A percentile compares a stretch with the other conserved stretches of the same genome.
Evolutionary conservation across 2,329 filamentous ascomycete genomes (phyloP).

Genomic region (Aureobasidium sp.): DNA sequence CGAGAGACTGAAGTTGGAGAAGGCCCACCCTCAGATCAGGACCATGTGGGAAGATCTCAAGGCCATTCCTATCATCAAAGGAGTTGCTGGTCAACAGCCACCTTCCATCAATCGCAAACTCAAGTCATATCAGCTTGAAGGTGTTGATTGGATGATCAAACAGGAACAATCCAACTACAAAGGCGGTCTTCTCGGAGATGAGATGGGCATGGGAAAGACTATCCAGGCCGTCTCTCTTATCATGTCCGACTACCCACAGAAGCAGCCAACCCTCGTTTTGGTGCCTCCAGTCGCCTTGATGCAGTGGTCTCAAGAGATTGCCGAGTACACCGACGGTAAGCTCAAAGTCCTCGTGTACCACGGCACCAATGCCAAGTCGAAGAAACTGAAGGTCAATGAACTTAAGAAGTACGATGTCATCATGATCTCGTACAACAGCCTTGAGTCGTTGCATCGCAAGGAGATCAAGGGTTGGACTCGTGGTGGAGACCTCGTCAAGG

Average conservation of each 20-base stretch:
- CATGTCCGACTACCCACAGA: constrained; percentile 92
- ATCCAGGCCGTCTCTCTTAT: constrained; percentile 96
- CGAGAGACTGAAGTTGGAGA: constrained; percentile 63
- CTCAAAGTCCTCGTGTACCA: constrained; percentile 89
- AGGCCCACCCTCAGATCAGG: constrained; percentile 67
- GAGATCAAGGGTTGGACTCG: constrained; percentile 85
- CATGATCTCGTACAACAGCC: constrained; percentile 88
- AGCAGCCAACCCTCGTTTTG: constrained; percentile 75
- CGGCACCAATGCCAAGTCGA: constrained; percentile 75
- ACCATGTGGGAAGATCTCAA: constrained; percentile 81
- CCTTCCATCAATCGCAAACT: constrained; percentile 70
- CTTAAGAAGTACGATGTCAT: constrained; percentile 83
- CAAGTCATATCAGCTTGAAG: constrained; percentile 90
- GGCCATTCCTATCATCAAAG: constrained; percentile 59
- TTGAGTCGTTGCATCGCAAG: constrained; percentile 89
- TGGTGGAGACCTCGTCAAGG: constrained; percentile 72
- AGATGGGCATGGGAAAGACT: constrained; percentile 98
- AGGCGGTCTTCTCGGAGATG: constrained; percentile 86
- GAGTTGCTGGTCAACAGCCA: constrained; percentile 63
- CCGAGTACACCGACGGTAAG: constrained; percentile 71
- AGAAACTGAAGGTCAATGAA: constrained; percentile 66
- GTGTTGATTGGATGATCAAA: constrained; percentile 85
- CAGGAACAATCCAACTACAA: constrained; percentile 83
- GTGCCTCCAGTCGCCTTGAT: constrained; percentile 90
- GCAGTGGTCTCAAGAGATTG: constrained; percentile 68